These are phyloP conservation scores for Paraphoma chrysanthemicola DNA, from an alignment of 2,329 filamentous ascomycete species.

Conservation along the genomic window DNA sequence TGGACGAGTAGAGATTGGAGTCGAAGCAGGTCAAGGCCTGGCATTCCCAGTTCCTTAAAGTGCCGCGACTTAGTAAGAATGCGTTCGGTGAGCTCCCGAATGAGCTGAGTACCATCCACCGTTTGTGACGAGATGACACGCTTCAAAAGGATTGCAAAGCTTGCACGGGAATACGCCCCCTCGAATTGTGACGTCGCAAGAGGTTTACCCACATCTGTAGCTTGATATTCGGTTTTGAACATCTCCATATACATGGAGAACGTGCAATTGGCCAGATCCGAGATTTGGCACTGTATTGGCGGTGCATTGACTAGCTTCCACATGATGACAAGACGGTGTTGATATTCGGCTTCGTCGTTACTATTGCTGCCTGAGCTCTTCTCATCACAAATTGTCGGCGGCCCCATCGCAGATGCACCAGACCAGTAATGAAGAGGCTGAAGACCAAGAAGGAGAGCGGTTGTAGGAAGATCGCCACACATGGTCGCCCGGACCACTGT, in stretches of 20 bases:
- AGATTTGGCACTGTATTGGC: too few relatives aligned
- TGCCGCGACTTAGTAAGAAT: neutral
- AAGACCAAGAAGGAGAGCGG: conserved; percentile 61
- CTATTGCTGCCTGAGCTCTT: conserved; percentile 31
- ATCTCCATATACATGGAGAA: neutral
- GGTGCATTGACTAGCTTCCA: too few relatives aligned
- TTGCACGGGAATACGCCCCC: conserved; percentile 14
- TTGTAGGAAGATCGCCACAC: conserved; percentile 54
- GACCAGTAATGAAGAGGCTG: conserved; percentile 28
- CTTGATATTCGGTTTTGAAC: conserved; percentile 8
- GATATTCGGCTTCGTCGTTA: too few relatives aligned
- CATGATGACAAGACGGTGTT: too few relatives aligned
- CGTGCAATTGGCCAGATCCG: too few relatives aligned
- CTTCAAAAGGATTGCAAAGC: conserved; percentile 14
- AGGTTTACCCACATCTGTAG: neutral
- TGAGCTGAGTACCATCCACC: conserved; percentile 8
- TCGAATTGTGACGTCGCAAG: neutral
- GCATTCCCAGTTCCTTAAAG: conserved; percentile 4
- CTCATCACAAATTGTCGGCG: neutral
- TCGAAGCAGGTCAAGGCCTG: conserved; percentile 13
- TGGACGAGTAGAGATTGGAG: conserved; percentile 18
- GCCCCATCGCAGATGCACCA: conserved; percentile 4
- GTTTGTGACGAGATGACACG: conserved; percentile 1
- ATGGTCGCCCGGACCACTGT: conserved; percentile 53
- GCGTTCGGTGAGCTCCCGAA: neutral